Evolutionary conservation across 2,329 filamentous ascomycete genomes (phyloP).

Genomic region (Pochonia chlamydosporia): DNA sequence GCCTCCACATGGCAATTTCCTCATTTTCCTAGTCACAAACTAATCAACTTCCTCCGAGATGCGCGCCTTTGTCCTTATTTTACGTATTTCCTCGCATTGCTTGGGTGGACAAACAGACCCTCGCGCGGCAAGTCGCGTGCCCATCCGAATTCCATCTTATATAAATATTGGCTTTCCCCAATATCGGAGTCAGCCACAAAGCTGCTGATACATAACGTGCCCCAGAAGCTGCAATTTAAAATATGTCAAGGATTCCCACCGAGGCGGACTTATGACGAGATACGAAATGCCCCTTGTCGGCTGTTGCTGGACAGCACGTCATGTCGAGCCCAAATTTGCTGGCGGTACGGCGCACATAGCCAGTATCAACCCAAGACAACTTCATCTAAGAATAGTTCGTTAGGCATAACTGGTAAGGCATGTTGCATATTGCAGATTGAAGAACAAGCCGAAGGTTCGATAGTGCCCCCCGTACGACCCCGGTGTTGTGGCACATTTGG

Average conservation of each 20-base stretch:
- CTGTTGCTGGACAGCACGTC: background rate
- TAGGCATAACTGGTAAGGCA: background rate
- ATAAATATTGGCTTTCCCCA: background rate
- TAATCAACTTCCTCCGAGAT: too few species aligned
- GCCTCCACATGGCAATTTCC: background rate
- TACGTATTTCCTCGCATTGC: background rate
- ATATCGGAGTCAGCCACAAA: background rate
- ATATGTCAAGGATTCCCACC: too few species aligned
- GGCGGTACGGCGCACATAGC: background rate
- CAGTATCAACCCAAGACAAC: background rate
- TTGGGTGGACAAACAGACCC: too few species aligned
- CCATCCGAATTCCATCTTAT: background rate
- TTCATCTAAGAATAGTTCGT: background rate
- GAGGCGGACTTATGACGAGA: too few species aligned
- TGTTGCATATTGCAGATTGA: too few species aligned
- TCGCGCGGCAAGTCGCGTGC: background rate
- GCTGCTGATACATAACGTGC: background rate
- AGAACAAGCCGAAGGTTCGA: too few species aligned
- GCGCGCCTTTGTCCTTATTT: background rate
- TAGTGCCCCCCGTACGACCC: too few species aligned
- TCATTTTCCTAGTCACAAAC: too few species aligned
- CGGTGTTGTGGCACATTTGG: too few species aligned
- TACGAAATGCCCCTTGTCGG: too few species aligned
- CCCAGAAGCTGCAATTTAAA: too few species aligned
- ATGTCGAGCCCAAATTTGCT: background rate